These are phyloP conservation scores for Cryphonectria naterciae DNA, from an alignment of 2,329 filamentous ascomycete genomes.

Conservation along the genomic window DNA sequence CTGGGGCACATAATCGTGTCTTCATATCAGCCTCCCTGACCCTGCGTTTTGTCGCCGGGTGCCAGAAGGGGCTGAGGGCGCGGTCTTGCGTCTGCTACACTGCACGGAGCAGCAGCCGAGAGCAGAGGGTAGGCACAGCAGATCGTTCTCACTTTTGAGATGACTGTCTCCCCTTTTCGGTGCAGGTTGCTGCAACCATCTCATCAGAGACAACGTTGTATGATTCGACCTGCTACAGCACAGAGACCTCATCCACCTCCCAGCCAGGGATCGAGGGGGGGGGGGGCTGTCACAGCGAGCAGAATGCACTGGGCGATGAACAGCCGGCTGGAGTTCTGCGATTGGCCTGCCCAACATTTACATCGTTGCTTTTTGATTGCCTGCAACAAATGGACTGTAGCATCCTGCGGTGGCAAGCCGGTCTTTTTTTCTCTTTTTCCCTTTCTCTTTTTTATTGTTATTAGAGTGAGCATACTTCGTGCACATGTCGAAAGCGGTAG, in stretches of 20 bases:
- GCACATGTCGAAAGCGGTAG: not conserved
- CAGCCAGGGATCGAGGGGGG: too few species aligned
- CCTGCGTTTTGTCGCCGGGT: conserved; percentile 11
- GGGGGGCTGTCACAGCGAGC: not conserved
- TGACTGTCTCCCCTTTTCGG: conserved; percentile 1
- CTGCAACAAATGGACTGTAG: not conserved
- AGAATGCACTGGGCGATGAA: not conserved
- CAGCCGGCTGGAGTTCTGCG: not conserved
- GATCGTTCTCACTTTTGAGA: not conserved
- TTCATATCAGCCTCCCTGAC: conserved; percentile 11
- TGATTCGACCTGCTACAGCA: conserved; percentile 11
- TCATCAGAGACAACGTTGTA: not conserved
- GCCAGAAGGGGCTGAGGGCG: conserved; percentile 9
- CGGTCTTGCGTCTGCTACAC: conserved; percentile 1
- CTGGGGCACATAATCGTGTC: not conserved
- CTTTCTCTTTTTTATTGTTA: too few species aligned
- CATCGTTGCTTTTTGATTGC: not conserved
- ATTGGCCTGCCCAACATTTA: not conserved
- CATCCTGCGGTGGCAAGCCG: conserved; percentile 3
- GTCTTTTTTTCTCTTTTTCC: too few species aligned
- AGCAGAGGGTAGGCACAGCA: not conserved
- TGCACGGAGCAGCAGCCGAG: not conserved
- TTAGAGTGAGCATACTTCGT: not conserved
- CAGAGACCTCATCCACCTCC: not conserved
- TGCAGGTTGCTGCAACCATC: conserved; percentile 18